Conservation (phyloP, 225 moss, liverwort and hornwort species). For the Antitrichia curtipendula region DNA sequence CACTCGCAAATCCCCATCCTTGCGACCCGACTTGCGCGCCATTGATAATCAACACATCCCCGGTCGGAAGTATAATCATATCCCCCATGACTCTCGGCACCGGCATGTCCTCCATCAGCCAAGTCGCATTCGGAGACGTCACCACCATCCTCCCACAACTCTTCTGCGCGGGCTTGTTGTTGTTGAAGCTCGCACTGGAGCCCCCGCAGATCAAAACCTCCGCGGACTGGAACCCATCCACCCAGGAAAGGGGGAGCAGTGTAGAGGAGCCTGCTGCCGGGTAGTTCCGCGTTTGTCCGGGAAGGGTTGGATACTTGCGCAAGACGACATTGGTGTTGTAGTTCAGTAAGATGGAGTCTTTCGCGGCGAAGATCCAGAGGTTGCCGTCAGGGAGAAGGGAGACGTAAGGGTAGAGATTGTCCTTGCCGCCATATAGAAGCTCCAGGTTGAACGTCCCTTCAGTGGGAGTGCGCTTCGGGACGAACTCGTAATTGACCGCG, state of each 20-base stretch:
- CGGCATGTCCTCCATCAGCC: slow-evolving; percentile 29
- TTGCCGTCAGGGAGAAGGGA: slow-evolving; percentile 14
- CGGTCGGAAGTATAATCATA: slow-evolving; percentile 3
- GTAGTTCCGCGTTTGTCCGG: slow-evolving; percentile 18
- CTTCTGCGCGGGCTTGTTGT: neutral
- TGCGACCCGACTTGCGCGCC: slow-evolving; percentile 27
- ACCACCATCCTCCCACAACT: slow-evolving; percentile 22
- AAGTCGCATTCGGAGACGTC: neutral
- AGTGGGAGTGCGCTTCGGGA: slow-evolving; percentile 12
- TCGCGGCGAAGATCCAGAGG: neutral
- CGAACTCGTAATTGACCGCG: slow-evolving; percentile 14
- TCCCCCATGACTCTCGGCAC: slow-evolving; percentile 17
- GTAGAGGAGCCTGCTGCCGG: slow-evolving; percentile 23
- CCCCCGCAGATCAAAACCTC: slow-evolving; percentile 30
- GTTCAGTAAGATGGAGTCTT: slow-evolving; percentile 3
- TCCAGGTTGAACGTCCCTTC: neutral
- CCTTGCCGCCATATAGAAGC: neutral
- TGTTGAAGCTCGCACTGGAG: neutral
- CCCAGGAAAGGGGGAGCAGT: slow-evolving; percentile 12
- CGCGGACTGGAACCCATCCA: neutral
- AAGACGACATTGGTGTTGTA: neutral
- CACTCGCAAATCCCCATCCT: slow-evolving; percentile 16
- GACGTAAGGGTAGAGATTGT: slow-evolving; percentile 43
- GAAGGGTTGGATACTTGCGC: slow-evolving; percentile 1
- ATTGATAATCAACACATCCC: slow-evolving; percentile 12